Conservation (phyloP, 2,329 filamentous ascomycete species). For the Plectosphaerella cucumerina region DNA sequence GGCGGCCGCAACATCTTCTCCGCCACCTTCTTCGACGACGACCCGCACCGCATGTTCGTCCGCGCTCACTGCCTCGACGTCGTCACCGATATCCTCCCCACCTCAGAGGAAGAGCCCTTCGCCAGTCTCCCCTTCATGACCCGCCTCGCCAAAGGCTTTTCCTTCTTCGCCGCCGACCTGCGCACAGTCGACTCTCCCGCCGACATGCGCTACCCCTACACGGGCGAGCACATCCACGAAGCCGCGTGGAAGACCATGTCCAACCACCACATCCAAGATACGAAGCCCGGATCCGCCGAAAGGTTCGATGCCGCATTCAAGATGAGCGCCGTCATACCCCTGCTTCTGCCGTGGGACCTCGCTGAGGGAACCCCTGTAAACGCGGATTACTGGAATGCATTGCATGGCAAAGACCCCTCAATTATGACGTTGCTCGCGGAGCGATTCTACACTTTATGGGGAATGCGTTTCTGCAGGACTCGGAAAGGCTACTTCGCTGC, state of each 20-base stretch:
- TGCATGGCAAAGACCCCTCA: not conserved
- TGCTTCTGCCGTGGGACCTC: not conserved
- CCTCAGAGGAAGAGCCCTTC: not conserved
- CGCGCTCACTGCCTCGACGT: not conserved
- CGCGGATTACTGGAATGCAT: not conserved
- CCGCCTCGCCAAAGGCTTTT: not conserved
- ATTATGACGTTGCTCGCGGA: not conserved
- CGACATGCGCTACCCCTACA: not conserved
- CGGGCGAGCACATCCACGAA: not conserved
- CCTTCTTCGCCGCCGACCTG: not conserved
- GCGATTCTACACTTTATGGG: not conserved
- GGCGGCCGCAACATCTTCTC: not conserved
- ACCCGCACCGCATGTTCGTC: not conserved
- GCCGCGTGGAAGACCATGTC: not conserved
- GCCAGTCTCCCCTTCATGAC: not conserved
- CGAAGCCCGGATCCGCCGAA: not conserved
- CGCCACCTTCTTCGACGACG: not conserved
- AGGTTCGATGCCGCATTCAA: not conserved
- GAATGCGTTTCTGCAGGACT: not conserved
- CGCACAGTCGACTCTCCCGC: not conserved
- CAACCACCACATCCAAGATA: not conserved
- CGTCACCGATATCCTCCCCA: not conserved
- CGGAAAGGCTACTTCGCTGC: not conserved
- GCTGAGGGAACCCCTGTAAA: not conserved
- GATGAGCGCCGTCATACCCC: not conserved